phyloP scores from a whole-genome alignment of 2,329 filamentous ascomycete genomes.

The Chaetomium olivaceum region DNA sequence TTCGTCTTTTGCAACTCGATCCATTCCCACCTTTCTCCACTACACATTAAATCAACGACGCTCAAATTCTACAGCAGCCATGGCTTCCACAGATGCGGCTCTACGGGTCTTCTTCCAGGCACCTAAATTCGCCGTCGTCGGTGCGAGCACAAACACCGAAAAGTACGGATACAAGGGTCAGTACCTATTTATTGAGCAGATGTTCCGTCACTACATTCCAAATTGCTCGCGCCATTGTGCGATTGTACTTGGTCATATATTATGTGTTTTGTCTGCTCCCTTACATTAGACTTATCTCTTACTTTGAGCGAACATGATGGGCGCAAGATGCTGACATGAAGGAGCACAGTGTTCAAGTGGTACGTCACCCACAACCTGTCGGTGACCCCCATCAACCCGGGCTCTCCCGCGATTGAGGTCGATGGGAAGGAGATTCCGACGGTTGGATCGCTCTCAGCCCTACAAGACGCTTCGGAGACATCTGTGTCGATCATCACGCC shows the following conservation, averaged over 20 bases:
- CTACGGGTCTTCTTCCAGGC: constrained; percentile 79
- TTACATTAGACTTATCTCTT: too few relatives aligned
- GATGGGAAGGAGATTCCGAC: constrained; percentile 59
- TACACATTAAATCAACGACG: constrained; percentile 17
- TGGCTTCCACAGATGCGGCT: constrained; percentile 67
- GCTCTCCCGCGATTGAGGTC: constrained; percentile 63
- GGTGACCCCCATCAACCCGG: constrained; percentile 82
- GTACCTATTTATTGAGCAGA: too few relatives aligned
- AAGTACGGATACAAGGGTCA: constrained; percentile 89
- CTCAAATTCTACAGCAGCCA: constrained; percentile 34
- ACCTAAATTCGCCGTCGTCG: constrained; percentile 81
- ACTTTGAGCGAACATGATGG: too few relatives aligned
- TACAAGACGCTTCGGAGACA: constrained; percentile 68
- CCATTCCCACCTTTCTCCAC: background rate
- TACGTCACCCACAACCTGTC: constrained; percentile 76
- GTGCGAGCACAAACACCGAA: constrained; percentile 77
- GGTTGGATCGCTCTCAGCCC: constrained; percentile 62
- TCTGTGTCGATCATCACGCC: constrained; percentile 86
- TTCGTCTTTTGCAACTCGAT: background rate
- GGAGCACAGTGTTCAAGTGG: constrained; percentile 77
- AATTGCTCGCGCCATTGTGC: background rate
- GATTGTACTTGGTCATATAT: background rate
- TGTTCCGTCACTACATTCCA: background rate
- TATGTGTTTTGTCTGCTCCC: too few relatives aligned
- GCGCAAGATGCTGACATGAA: background rate